Evolutionary conservation across 1,284 basidiomycete genomes (phyloP), one percentile per base, ranked within the genome.

Genomic region (Irpex rosettiformis): DNA sequence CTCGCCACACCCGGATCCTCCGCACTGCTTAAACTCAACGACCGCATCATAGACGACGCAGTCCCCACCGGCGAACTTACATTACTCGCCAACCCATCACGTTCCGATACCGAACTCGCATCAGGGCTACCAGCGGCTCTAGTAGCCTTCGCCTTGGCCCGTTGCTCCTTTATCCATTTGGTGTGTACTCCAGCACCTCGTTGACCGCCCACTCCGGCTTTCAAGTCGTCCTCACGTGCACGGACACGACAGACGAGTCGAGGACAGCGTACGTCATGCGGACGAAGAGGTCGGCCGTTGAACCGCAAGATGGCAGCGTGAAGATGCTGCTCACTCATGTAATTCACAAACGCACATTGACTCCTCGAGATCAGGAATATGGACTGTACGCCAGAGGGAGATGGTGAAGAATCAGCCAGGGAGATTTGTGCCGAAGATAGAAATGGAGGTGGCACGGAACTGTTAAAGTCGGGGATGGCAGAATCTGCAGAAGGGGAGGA

Each of bases 301-400:
- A 94, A 96, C 56, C 78, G 82, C 0, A 70, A 66, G 56, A 96
- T 91, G 0, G 93, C 93, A 0, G 77, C 75, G 5, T 82, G 75
- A 28, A 98, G 77, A 61, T 88, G 79, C 1, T 69, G 73, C 64
- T 88, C 83, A 0, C 79, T 83, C 52, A 84, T 82, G 67, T 91
- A 95, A 70, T 98, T 98, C 71, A 97, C 84, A 69, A 98, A 98
- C 3, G 93, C 93, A 71, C 96, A 98, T 66, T 89, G 94, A 3
- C 94, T 96, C 22, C 94, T 85, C 18, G 89, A 84, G 66, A 99
- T 98, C 58, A 96, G 83, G 75, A 96, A 97, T 63, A 99, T 89
- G 22, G 92, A 95, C 2, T 90, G 73, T 2, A 98, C 86, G 4
- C 93, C 93, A 27, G 77, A 72, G 62, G 72, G 10, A 11, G 21